Evolutionary conservation across 176 grass and related monocot genomes (phyloP), one percentile per base, ranked within the genome.

Genomic region (Lolium multiflorum): DNA sequence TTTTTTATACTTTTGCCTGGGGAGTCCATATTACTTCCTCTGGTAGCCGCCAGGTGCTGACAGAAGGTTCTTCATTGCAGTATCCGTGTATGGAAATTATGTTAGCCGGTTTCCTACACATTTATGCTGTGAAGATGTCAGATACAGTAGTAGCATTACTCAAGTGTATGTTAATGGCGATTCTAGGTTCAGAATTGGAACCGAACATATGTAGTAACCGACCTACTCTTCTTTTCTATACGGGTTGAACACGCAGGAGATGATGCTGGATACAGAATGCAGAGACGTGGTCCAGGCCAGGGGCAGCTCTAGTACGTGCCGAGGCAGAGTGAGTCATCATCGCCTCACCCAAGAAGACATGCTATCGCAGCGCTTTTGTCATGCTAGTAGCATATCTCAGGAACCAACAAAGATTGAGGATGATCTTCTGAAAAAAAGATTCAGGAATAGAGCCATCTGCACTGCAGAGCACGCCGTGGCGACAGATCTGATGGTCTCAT

Each of bases 171-270:
- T 41, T 9, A 11, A 22, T 76, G 63, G 21, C 61, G 3, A 13
- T 81, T 82, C 67, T 77, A 49, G 56, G n/a, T 69, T 59, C 37
- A 76, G 78, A 38, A 64, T 26, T 9, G 25, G 41, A n/a, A 87
- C 15, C 2, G 9, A 74, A 15, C n/a, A 20, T 58, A 0, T 1
- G 7, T 28, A 66, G 63, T 88, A 46, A 68, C 39, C 24, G 48
- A 0, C 39, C 22, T 21, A 72, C 50, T 14, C 50, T 16, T 41
- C 4, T 52, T 52, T 16, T 9, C 8, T 58, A 26, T 47, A 31
- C 61, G 69, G 48, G 1, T 58, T 31, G 62, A 57, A 15, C n/a
- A 9, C 26, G 28, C 28, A 66, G 59, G n/a, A 20, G 60, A 12
- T 50, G 10, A 46, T 69, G 41, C 48, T 21, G 26, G 59, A 1